Conservation (phyloP, 1,139 yeast species). For the Candida sanyaensis region DNA sequence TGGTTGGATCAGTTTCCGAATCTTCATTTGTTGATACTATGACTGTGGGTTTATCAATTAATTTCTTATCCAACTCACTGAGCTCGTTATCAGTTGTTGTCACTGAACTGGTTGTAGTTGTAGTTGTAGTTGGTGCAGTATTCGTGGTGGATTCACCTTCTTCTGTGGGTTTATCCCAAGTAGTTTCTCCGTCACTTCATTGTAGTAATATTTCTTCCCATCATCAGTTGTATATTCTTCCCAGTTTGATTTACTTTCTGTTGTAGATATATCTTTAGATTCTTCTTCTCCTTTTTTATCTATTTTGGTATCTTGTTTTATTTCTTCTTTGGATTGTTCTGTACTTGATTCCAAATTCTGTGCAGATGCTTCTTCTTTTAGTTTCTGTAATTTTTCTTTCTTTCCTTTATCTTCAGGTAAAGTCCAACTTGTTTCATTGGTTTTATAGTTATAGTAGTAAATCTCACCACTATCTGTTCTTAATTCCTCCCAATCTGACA, state of each 20-base stretch:
- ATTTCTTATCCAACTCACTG: constrained; percentile 15
- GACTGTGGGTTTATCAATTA: constrained; percentile 14
- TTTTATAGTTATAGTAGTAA: constrained; percentile 69
- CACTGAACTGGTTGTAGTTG: not conserved
- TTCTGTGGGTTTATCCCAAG: constrained; percentile 76
- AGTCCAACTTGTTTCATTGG: constrained; percentile 81
- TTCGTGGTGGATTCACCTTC: constrained; percentile 14
- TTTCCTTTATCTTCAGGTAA: constrained; percentile 54
- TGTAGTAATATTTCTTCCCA: constrained; percentile 73
- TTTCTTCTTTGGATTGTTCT: not conserved
- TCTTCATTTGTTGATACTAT: constrained; percentile 9
- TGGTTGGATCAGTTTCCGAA: constrained; percentile 39
- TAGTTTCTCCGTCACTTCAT: constrained; percentile 66
- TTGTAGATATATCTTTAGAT: not conserved
- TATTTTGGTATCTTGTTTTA: not conserved
- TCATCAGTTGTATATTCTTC: constrained; percentile 64
- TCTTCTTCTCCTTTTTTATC: not conserved
- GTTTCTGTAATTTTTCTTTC: not conserved
- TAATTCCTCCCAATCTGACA: constrained; percentile 60
- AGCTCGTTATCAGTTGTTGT: not conserved
- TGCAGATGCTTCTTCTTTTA: constrained; percentile 15
- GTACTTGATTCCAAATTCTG: constrained; percentile 17
- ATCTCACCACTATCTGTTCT: constrained; percentile 65
- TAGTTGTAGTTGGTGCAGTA: not conserved
- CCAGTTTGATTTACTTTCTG: constrained; percentile 44